These are phyloP conservation scores for Sclerotinia sclerotiorum DNA, from an alignment of 2,329 filamentous ascomycete species.

Conservation along the genomic window DNA sequence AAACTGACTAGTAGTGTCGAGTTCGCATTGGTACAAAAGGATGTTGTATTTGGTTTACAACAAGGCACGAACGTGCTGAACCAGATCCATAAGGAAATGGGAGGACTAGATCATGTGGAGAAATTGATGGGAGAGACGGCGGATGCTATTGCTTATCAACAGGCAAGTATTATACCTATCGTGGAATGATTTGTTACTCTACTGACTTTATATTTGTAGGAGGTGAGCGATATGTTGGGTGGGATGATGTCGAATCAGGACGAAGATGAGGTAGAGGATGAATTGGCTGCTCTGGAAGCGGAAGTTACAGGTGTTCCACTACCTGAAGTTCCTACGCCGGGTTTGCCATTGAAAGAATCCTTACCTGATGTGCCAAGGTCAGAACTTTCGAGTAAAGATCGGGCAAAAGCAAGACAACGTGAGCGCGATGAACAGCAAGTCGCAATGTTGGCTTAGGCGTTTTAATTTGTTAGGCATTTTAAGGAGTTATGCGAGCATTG, in stretches of 20 bases:
- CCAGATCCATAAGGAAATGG: constrained; percentile 94
- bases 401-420: constrained; percentile 35
- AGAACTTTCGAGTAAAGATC: constrained; percentile 30
- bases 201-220: constrained; percentile 51
- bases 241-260: constrained; percentile 89
- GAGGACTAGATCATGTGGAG: constrained; percentile 88
- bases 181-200: background rate
- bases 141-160: constrained; percentile 88
- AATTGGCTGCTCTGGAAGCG: constrained; percentile 76
- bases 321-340: constrained; percentile 37
- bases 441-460: constrained; percentile 38
- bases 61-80: constrained; percentile 87
- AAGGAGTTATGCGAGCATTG: constrained; percentile 32
- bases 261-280: constrained; percentile 96
- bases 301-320: constrained; percentile 50
- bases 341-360: constrained; percentile 27
- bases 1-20: constrained; percentile 85
- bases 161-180: constrained; percentile 53
- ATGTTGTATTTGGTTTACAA: constrained; percentile 87
- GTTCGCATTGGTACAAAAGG: constrained; percentile 95
- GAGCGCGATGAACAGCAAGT: constrained; percentile 34
- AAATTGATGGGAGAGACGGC: constrained; percentile 91
- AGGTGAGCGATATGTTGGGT: constrained; percentile 88
- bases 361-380: constrained; percentile 39
- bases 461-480: constrained; percentile 31